Percentiles rank a stretch among this genome's conserved stretches.
These are phyloP conservation scores for Evernia prunastri DNA, from an alignment of 495 filamentous ascomycete genomes.

Conservation along the genomic window DNA sequence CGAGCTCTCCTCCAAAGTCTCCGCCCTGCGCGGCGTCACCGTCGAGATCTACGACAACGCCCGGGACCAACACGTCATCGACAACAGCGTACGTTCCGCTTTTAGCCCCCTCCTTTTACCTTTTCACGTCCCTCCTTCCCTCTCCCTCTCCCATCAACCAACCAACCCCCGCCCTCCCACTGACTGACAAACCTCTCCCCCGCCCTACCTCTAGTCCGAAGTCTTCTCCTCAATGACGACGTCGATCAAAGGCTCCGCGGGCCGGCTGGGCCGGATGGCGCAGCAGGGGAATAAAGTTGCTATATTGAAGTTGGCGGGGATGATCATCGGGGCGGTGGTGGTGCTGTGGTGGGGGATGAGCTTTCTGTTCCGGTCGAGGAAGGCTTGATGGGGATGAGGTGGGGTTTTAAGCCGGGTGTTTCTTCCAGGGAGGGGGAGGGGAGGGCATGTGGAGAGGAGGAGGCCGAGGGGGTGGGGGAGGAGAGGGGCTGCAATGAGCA, in stretches of 20 bases:
- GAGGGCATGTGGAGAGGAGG: conserved; percentile 22
- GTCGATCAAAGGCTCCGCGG: conserved; percentile 74
- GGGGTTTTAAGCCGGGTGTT: conserved; percentile 22
- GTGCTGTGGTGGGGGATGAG: conserved; percentile 65
- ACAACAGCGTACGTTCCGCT: conserved; percentile 60
- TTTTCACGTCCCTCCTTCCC: background rate
- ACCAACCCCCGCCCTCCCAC: background rate
- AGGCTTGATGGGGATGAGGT: conserved; percentile 18
- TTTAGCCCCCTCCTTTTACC: background rate
- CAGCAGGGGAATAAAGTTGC: conserved; percentile 83
- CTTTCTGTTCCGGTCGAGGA: conserved; percentile 47
- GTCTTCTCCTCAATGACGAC: conserved; percentile 54
- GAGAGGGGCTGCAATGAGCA: conserved; percentile 16
- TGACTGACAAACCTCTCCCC: too few species aligned
- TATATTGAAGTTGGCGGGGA: conserved; percentile 79
- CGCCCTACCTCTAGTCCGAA: conserved; percentile 42
- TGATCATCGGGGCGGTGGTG: conserved; percentile 67
- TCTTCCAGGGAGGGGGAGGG: conserved; percentile 7
- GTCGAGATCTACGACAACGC: conserved; percentile 97
- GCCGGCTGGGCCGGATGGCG: conserved; percentile 86
- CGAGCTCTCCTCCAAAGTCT: conserved; percentile 83
- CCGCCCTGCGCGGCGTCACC: conserved; percentile 90
- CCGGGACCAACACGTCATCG: conserved; percentile 75
- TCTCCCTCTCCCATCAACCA: background rate
- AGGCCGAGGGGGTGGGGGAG: too few species aligned